Base-by-base conservation (phyloP, 768 basidiomycete genomes). In the Floccularia luteovirens region DNA sequence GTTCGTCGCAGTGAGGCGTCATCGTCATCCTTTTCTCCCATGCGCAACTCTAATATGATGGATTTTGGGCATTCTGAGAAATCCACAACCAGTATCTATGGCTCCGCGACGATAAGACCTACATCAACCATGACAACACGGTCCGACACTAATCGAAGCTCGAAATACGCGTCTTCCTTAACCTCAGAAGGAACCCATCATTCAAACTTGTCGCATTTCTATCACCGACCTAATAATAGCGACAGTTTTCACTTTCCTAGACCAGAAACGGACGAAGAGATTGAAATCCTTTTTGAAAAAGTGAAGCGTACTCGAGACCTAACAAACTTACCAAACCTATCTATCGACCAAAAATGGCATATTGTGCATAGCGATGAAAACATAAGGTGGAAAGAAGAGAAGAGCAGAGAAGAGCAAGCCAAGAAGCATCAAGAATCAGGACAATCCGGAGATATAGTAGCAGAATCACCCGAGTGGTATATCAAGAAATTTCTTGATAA, bases 381-480 rank as follows among this genome's bases (percentile, higher is more conserved):
- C 40, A 69, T 83, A 39, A 74, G 84, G 31, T 90, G 85, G 82
- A 77, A 75, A 49, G 79, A 82, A 34, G 80, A 82, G 49, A 77
- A 74, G 51, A 72, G 66, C 45, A 71, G 78, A 49, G 75, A 80
- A 45, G 77, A 79, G 41, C 77, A 79, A 49, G 60, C 69, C 16
- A 74, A 66, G 54, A 78, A 67, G 53, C 79, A 79, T 51, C 64
- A 63, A 4, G 83, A 84, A 46, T 54, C 68, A 2, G 78, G 80
- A 4, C 75, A 76, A 40, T 49, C 75, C 5, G 60, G 63, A 4
- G 57, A 70, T 16, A 70, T 77, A 16, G 60, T 75, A 16, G 75
- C 79, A 40, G 82, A 84, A 45, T 78, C 85, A 6, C 91, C 93
- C 1, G 87, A 96, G 57, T 96, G 86, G 85, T 97, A 91, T 55